Evolutionary conservation across 2,329 filamentous ascomycete genomes (phyloP), one percentile per base, ranked within the genome.

Genomic region (Thielaviopsis musarum): DNA sequence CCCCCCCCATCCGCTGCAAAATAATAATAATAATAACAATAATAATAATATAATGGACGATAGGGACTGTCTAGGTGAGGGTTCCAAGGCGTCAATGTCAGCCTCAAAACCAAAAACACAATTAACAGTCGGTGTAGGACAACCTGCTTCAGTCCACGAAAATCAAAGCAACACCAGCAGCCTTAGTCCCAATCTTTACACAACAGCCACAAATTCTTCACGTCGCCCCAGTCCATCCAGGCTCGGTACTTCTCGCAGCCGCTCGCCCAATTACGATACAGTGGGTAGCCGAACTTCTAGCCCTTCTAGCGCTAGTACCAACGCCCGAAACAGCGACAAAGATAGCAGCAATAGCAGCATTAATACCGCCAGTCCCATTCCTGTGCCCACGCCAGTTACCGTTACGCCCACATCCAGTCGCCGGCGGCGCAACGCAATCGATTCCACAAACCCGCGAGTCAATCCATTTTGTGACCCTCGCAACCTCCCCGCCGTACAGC

Each of bases 371-470:
- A 49, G 45, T n/a, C 45, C 45, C 45, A 49, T 21, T 49, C n/a
- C 45, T 21, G 45, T 21, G n/a, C 10, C 54, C 24, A 22, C 30
- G 17, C 54, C 54, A 34, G 21, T 41, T 56, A 22, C 54, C 24
- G 17, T 17, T 17, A 48, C 45, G 28, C 45, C 41, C 12, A 28
- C 10, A 57, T 62, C 61, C 3, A 60, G 58, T 45, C 61, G 63
- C 53, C 63, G 58, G 41, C 61, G 63, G 5, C 61, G 63, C 58
- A 63, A 64, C 62, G 63, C 63, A 54, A 63, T 64, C 52, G 63
- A 62, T 26, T 56, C 62, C 10, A 59, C 58, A 28, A 60, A 60
- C 19, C 58, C 60, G 21, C 61, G 49, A 54, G 57, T 60, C 19
- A 60, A 59, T 58, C 57, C 61, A 49, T 60, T 62, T 45, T 61